These are phyloP conservation scores for Xanthoconium purpureum DNA, from an alignment of 768 basidiomycete genomes.

Conservation along the genomic window DNA sequence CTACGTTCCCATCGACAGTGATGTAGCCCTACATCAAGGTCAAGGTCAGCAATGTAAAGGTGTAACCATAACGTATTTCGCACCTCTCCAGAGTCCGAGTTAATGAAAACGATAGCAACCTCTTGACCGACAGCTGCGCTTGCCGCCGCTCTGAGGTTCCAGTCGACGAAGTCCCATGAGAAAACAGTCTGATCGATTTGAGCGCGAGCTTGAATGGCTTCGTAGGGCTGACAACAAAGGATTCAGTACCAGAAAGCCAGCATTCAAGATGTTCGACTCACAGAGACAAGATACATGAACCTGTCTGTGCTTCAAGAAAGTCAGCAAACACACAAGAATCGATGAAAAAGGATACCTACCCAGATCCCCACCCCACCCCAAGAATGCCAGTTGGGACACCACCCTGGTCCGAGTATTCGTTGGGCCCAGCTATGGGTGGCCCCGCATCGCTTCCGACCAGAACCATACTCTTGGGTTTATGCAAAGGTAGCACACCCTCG, in stretches of 20 bases:
- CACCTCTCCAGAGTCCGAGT: conserved; percentile 80
- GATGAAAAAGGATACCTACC: conserved; percentile 32
- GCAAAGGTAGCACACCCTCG: conserved; percentile 53
- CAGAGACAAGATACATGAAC: conserved; percentile 77
- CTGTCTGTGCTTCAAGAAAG: conserved; percentile 49
- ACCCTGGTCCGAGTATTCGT: conserved; percentile 61
- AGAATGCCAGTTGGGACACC: conserved; percentile 64
- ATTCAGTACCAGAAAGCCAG: background rate
- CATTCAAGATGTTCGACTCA: conserved; percentile 30
- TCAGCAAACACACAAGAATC: background rate
- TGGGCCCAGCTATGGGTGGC: conserved; percentile 64
- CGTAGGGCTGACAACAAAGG: conserved; percentile 51
- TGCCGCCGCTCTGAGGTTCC: conserved; percentile 50
- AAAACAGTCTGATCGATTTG: conserved; percentile 62
- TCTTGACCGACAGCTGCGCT: conserved; percentile 48
- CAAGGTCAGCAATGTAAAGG: background rate
- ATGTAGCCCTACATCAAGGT: conserved; percentile 40
- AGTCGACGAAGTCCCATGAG: conserved; percentile 70
- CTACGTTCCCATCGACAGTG: conserved; percentile 53
- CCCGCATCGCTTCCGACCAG: conserved; percentile 65
- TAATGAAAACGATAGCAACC: conserved; percentile 77
- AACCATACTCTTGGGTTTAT: conserved; percentile 55
- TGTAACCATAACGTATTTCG: background rate
- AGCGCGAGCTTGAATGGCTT: conserved; percentile 76
- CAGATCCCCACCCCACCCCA: conserved; percentile 93